Evolutionary conservation across 1,139 yeast genomes (phyloP).

Genomic region (Diutina pseudorugosa): DNA sequence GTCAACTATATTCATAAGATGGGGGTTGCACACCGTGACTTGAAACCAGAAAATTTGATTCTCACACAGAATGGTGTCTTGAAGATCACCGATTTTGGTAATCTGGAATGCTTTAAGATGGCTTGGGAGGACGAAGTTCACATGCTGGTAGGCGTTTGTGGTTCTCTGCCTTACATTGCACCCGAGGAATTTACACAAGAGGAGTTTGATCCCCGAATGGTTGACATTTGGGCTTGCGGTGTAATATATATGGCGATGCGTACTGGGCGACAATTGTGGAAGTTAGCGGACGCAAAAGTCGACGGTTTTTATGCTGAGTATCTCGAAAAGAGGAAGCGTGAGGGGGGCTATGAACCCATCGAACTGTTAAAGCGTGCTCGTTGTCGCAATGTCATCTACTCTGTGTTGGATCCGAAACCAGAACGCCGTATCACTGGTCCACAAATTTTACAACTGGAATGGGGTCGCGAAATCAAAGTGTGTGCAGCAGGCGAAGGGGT

Average conservation of each 20-base stretch:
- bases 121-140: conserved; percentile 93
- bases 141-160: conserved; percentile 73
- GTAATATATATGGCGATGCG: conserved; percentile 98
- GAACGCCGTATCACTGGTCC: conserved; percentile 75
- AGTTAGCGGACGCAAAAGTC: conserved; percentile 57
- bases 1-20: conserved; percentile 93
- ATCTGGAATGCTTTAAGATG: conserved; percentile 90
- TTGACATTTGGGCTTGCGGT: conserved; percentile 95
- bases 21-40: conserved; percentile 94
- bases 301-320: conserved; percentile 76
- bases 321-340: conserved; percentile 61
- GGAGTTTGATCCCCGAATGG: conserved; percentile 82
- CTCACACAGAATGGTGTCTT: conserved; percentile 69
- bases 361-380: conserved; percentile 72
- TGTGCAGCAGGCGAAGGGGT: conserved; percentile 44
- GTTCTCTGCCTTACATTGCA: conserved; percentile 88
- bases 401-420: conserved; percentile 86
- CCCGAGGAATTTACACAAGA: conserved; percentile 78
- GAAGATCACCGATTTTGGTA: conserved; percentile 92
- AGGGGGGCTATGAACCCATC: conserved; percentile 84
- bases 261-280: conserved; percentile 91
- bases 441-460: conserved; percentile 83
- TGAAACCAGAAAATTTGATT: conserved; percentile 86
- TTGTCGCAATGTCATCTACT: conserved; percentile 85
- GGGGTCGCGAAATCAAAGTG: conserved; percentile 83